phyloP scores from a whole-genome alignment of 768 basidiomycete genomes.

The Epithele typhae region DNA sequence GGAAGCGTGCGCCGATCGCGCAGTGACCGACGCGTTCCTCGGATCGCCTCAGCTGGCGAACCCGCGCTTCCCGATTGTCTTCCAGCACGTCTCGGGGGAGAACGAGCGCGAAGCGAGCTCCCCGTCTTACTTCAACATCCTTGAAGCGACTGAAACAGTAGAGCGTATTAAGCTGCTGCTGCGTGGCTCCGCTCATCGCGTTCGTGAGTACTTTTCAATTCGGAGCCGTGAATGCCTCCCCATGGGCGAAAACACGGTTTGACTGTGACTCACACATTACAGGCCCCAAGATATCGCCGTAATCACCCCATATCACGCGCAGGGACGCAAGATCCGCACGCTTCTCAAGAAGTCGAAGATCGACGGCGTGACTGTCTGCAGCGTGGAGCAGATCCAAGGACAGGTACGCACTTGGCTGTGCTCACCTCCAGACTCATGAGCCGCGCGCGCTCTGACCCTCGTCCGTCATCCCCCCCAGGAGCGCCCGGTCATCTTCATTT shows the following conservation, averaged over 20 bases:
- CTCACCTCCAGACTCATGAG: too few species aligned
- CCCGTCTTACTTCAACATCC: conserved; percentile 37
- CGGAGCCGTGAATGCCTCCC: too few species aligned
- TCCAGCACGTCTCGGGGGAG: conserved; percentile 30
- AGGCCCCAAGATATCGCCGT: conserved; percentile 33
- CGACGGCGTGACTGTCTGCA: conserved; percentile 29
- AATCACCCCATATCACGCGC: conserved; percentile 37
- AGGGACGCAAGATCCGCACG: conserved; percentile 29
- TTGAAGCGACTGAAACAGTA: conserved; percentile 32
- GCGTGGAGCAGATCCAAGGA: conserved; percentile 40
- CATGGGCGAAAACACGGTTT: too few species aligned
- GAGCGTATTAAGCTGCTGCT: conserved; percentile 28
- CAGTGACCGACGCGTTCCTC: conserved; percentile 23
- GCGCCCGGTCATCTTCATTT: conserved; percentile 33
- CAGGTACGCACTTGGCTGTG: too few species aligned
- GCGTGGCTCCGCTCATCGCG: conserved; percentile 21
- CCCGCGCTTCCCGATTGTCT: conserved; percentile 28
- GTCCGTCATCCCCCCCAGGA: too few species aligned
- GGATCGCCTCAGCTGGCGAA: conserved; percentile 25
- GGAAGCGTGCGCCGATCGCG: conserved; percentile 22
- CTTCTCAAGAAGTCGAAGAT: conserved; percentile 18
- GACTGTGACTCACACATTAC: too few species aligned
- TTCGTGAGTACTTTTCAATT: conserved; percentile 18
- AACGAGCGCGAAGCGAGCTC: conserved; percentile 32
- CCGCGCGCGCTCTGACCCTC: too few species aligned